These are phyloP conservation scores for Samsoniella hepiali DNA, from an alignment of 2,329 filamentous ascomycete genomes.

Conservation along the genomic window DNA sequence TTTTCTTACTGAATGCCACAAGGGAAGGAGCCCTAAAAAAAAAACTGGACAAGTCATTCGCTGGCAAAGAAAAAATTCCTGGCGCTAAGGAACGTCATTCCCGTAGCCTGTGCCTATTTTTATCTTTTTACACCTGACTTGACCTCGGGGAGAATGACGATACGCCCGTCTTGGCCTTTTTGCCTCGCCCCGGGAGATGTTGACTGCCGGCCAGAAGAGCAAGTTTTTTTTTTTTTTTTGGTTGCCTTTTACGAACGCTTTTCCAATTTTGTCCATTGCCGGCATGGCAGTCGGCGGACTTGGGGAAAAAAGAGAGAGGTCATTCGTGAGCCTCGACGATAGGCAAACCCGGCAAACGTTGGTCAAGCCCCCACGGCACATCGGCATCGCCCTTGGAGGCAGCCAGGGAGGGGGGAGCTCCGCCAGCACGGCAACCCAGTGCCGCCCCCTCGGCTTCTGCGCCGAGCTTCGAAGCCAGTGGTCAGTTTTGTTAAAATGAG, in stretches of 20 bases:
- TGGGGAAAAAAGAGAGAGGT: too few relatives aligned
- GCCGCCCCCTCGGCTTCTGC: not conserved
- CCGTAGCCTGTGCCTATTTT: not conserved
- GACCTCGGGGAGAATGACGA: not conserved
- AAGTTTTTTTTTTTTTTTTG: too few relatives aligned
- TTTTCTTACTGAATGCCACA: not conserved
- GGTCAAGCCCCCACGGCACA: not conserved
- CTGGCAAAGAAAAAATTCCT: not conserved
- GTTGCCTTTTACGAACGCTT: too few relatives aligned
- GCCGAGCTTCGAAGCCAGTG: not conserved
- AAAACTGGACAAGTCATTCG: not conserved
- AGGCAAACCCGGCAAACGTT: not conserved
- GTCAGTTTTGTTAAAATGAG: not conserved
- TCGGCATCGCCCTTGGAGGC: not conserved
- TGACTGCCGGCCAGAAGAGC: not conserved
- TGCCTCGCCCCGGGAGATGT: not conserved
- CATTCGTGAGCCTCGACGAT: not conserved
- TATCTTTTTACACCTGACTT: not conserved
- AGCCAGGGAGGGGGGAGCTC: too few relatives aligned
- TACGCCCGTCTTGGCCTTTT: not conserved
- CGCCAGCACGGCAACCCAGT: not conserved
- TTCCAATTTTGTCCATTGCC: too few relatives aligned
- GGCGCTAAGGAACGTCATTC: not conserved
- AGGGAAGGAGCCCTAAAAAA: not conserved
- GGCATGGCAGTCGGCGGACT: too few relatives aligned